Conservation (phyloP, 306 rosid genomes). For the Cucurbita moschata region DNA sequence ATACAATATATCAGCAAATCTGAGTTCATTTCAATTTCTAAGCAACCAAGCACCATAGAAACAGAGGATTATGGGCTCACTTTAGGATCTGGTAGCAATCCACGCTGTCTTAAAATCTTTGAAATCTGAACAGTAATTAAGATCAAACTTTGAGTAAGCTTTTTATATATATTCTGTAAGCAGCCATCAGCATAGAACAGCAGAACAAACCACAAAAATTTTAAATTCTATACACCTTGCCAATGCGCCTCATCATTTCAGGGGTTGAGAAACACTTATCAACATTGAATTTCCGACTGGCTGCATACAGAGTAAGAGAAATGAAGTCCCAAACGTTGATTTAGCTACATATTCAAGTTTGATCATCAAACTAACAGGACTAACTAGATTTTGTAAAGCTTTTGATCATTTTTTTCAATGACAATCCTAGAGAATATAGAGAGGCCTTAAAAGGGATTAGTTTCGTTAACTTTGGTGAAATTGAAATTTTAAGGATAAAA, state of each 20-base stretch:
- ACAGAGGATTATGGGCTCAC: constrained; percentile 34
- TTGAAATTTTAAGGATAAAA: background rate
- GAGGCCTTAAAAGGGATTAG: background rate
- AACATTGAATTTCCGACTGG: constrained; percentile 67
- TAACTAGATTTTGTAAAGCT: background rate
- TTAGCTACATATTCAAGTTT: background rate
- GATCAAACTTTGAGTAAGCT: constrained; percentile 9
- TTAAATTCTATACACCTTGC: constrained; percentile 45
- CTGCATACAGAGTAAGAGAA: constrained; percentile 20
- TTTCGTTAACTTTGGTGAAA: background rate
- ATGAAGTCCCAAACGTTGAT: background rate
- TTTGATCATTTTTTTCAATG: background rate
- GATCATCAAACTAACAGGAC: background rate
- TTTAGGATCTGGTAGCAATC: constrained; percentile 89
- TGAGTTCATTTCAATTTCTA: constrained; percentile 11
- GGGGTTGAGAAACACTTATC: constrained; percentile 98
- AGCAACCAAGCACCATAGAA: background rate
- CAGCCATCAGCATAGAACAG: constrained; percentile 8
- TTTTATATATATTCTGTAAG: background rate
- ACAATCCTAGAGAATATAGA: background rate
- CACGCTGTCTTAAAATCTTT: constrained; percentile 83
- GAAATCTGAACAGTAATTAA: constrained; percentile 59
- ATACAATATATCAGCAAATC: constrained; percentile 21
- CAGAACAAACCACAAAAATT: constrained; percentile 1
- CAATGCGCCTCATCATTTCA: constrained; percentile 86